These are phyloP conservation scores for Pleodorina starrii DNA, from an alignment of 139 green algal species.

Conservation along the genomic window DNA sequence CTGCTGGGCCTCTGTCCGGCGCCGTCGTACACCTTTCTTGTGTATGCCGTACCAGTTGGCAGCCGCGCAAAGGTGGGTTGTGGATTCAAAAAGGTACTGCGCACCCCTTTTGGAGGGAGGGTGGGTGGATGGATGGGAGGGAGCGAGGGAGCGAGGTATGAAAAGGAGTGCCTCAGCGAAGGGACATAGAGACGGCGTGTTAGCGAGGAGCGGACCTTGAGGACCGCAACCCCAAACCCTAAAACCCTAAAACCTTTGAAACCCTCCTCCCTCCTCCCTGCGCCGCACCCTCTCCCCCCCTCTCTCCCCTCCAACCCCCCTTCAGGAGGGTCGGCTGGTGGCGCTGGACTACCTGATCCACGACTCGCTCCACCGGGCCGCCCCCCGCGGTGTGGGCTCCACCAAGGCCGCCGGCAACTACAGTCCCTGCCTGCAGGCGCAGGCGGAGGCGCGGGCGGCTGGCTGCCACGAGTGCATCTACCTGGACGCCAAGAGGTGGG, in stretches of 20 bases:
- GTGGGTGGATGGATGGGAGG: too few species aligned
- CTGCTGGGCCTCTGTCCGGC: constrained; percentile 94
- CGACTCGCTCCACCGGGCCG: constrained; percentile 90
- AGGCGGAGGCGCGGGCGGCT: constrained; percentile 55
- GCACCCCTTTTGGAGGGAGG: too few species aligned
- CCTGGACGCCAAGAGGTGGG: constrained; percentile 86
- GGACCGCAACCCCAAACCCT: too few species aligned
- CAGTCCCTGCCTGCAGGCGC: constrained; percentile 89
- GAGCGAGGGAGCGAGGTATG: too few species aligned
- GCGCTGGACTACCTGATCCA: constrained; percentile 96
- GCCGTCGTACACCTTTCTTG: constrained; percentile 90
- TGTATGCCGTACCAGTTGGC: constrained; percentile 89
- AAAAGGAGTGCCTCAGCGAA: too few species aligned
- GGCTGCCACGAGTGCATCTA: constrained; percentile 78
- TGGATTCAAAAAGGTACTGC: too few species aligned
- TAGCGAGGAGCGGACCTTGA: too few species aligned
- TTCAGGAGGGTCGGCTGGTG: constrained; percentile 86
- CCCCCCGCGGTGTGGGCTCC: constrained; percentile 91
- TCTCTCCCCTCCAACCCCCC: background rate
- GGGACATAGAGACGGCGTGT: too few species aligned
- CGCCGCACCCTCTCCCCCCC: background rate
- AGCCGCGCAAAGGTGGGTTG: constrained; percentile 95
- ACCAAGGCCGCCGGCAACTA: constrained; percentile 98
- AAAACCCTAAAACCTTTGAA: too few species aligned
- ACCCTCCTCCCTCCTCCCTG: too few species aligned